Evolutionary conservation across 2,329 filamentous ascomycete species (phyloP), one percentile per base, ranked within the genome.

Genomic region (Nakataea oryzae): DNA sequence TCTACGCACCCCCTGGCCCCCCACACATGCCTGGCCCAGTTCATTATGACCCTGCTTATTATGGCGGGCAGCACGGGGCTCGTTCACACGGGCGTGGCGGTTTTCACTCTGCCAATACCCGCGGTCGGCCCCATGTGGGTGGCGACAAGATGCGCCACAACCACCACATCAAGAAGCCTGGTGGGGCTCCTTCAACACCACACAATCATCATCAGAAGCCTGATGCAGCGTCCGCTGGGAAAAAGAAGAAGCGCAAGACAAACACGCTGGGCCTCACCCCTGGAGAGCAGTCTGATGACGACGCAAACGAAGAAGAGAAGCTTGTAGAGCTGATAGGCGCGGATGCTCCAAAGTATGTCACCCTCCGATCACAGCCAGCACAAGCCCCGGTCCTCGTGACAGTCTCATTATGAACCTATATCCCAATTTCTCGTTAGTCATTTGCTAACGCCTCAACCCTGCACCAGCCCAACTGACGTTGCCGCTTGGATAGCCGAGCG

Each of bases 401-500:
- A n/a, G 2, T 8, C 21, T 2, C 14, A 8, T 9, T n/a, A 7
- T 4, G 41, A n/a, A 11, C 41, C 21, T n/a, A 9, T 50, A 9
- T 17, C 2, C 21, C 11, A n/a, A 17, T n/a, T 50, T 9, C 7
- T 50, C 17, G 8, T 9, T 14, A 47, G 26, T 62, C 28, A 6
- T 26, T 5, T 7, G 27, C 21, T 17, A 54, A 58, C 26, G n/a
- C 3, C 32, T 41, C 3, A 65, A 69, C 58, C 47, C 11, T 21
- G n/a, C 21, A 29, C 32, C 62, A 85, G 81, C 63, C 78, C 83
- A 21, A 83, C 84, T 63, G 92, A 97, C 70, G 81, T 97, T 62
- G 82, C 85, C 28, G 84, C 85, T 8, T 97, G 91, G 86, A 85
- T 96, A 65, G 86, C 86, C 59, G 91, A 96, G 73, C 86, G 93